Conservation (phyloP, 108 stramenopile genomes). For the Cyclotella sp. region DNA sequence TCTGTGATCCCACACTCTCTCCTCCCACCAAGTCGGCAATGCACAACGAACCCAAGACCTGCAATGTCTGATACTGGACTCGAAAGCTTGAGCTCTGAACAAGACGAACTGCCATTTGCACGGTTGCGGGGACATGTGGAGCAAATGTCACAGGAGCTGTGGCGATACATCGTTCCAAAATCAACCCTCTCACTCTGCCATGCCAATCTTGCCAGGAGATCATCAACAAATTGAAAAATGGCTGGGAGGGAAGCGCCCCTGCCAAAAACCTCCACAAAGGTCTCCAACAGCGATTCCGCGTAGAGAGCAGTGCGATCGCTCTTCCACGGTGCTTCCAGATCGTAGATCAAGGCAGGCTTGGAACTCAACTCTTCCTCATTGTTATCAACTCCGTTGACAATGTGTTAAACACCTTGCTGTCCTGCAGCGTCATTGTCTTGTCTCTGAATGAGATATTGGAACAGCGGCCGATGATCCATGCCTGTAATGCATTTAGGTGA, state of each 20-base stretch:
- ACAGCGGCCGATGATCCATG: conserved; percentile 18
- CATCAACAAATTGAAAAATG: conserved; percentile 60
- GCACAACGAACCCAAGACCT: conserved; percentile 66
- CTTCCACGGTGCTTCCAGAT: conserved; percentile 5
- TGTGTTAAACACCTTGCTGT: conserved; percentile 34
- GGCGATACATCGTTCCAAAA: conserved; percentile 61
- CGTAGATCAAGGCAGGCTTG: conserved; percentile 15
- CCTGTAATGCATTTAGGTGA: conserved; percentile 13
- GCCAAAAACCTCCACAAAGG: conserved; percentile 19
- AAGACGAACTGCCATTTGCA: conserved; percentile 55
- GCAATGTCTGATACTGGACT: conserved; percentile 73
- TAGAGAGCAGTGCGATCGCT: conserved; percentile 43
- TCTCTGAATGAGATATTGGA: conserved; percentile 46
- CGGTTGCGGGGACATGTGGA: conserved; percentile 57
- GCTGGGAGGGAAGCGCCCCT: conserved; percentile 46
- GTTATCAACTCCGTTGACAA: conserved; percentile 47
- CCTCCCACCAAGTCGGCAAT: conserved; percentile 41
- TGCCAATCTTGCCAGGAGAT: conserved; percentile 28
- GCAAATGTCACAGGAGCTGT: conserved; percentile 69
- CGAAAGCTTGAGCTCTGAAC: conserved; percentile 45
- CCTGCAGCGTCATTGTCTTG: conserved; percentile 11
- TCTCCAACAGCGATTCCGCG: too few species aligned
- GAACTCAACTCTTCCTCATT: conserved; percentile 58
- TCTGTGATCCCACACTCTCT: conserved; percentile 4
- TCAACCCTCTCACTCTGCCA: conserved; percentile 59